Evolutionary conservation across 2,329 filamentous ascomycete species (phyloP).

Genomic region (Colletotrichum trifolii): DNA sequence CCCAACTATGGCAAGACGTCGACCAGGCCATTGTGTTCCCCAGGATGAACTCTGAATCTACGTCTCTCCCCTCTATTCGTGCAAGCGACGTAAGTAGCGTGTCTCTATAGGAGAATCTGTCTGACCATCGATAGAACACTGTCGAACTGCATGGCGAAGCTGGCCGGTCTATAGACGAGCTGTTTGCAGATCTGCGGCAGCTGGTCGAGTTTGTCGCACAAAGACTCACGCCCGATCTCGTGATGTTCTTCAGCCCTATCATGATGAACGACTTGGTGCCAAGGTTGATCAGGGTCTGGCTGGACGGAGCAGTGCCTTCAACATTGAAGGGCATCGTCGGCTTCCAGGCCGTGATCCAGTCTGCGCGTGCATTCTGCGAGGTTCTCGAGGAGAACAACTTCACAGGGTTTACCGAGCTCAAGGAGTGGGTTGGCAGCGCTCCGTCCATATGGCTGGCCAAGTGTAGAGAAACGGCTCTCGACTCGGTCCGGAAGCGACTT

Average conservation of each 20-base stretch:
- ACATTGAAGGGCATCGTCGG: conserved; percentile 75
- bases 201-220: conserved; percentile 64
- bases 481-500: conserved; percentile 77
- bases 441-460: conserved; percentile 88
- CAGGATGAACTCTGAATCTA: conserved; percentile 60
- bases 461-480: conserved; percentile 82
- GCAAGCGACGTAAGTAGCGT: conserved; percentile 34
- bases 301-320: conserved; percentile 80
- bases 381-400: conserved; percentile 72
- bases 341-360: conserved; percentile 78
- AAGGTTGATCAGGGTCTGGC: conserved; percentile 77
- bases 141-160: conserved; percentile 56
- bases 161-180: conserved; percentile 57
- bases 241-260: conserved; percentile 71
- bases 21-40: conserved; percentile 70
- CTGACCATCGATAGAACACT: conserved; percentile 50
- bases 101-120: background rate
- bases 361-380: conserved; percentile 72
- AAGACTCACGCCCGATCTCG: conserved; percentile 64
- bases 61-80: conserved; percentile 52
- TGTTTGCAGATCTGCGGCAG: conserved; percentile 65
- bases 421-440: conserved; percentile 83
- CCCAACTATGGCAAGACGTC: conserved; percentile 70
- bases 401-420: conserved; percentile 70
- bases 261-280: conserved; percentile 78